Base-by-base conservation (phyloP, 2,329 filamentous ascomycete genomes). In the Plectosphaerella cucumerina region DNA sequence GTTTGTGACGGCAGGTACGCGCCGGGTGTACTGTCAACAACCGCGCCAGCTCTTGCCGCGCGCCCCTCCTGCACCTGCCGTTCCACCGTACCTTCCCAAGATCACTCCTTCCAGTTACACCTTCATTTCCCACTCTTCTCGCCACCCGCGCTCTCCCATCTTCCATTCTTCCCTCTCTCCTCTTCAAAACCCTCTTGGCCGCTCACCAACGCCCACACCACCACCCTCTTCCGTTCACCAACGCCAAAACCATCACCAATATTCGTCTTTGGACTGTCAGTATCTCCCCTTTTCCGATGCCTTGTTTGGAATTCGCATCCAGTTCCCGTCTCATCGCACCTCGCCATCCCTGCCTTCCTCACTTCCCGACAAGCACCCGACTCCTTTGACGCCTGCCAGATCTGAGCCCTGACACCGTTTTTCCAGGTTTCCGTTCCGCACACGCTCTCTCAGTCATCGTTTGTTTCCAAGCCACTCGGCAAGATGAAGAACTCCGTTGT, bases 401-500 rank as follows among this genome's bases (percentile, higher is more conserved):
- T 31, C 26, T 31, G 26, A 10, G 26, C 26, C 9, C 26, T 31
- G 26, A 31, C 26, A 31, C 26, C 26, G 8, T 11, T 31, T 31
- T 11, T 31, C 26, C 26, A 31, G 26, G 26, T 31, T 11, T 31
- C 12, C 26, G 12, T 31, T 31, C 6, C 26, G 3, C 26, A n/a
- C n/a, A n/a, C n/a, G n/a, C 26, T 31, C 26, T 9, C 26, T 10
- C 26, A 31, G 6, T 11, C 26, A 52, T 51, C 44, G 53, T 55
- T 50, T 61, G 53, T 68, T 62, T 69, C 58, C 63, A 58, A 62
- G 59, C 54, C 60, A 63, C 65, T 57, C 58, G 62, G 58, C 70
- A 78, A 71, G 58, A 81, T 81, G 78, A 81, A 80, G 75, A 48
- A 48, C 22, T 18, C 34, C 21, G 37, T 67, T 69, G 50, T 74